Evolutionary conservation across 495 filamentous ascomycete genomes (phyloP), one percentile per base, ranked within the genome.

Genomic region (Xylaria telfairii): DNA sequence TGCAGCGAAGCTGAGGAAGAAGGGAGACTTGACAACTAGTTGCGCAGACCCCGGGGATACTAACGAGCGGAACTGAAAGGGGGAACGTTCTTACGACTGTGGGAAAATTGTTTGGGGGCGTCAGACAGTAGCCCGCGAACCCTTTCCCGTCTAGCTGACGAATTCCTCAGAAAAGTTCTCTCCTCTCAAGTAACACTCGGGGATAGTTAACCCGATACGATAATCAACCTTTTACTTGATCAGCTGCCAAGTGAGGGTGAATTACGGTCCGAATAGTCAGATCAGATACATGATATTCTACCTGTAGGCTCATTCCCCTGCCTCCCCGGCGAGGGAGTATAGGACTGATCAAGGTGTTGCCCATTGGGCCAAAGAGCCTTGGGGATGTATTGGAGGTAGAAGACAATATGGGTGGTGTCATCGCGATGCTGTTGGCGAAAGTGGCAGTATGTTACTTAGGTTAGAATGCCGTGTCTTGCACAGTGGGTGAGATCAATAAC

Each of bases 401-500:
- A 0, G 17, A 37, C 4, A 37, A n/a, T 37, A 13, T 19, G 19
- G 10, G 19, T 42, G 9, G 10, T 26, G 5, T 19, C 12, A 28
- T 62, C n/a, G 1, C 4, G 59, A 62, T 57, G 28, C 34, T 28
- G 34, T 28, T 41, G 7, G 21, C 37, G 37, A 26, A 42, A 42
- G 21, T 17, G 9, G 5, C 15, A 41, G 34, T 17, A 59, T 37
- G 10, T 37, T 28, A 59, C 30, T 37, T 37, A 7, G 32, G 30
- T 21, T 59, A 21, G 28, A 37, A 59, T 37, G 19, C 1, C 13
- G 34, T 28, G 13, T 37, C n/a, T 62, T 1, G 21, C 42, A 24
- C 24, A 47, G 7, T 4, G 15, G 68, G 49, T 51, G 68, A 65
- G 51, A 54, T 65, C 68, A 65, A 65, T 12, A n/a, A 65, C 46